These are phyloP conservation scores for Myxozyma sirexii DNA, from an alignment of 805 yeast genomes.

Conservation along the genomic window DNA sequence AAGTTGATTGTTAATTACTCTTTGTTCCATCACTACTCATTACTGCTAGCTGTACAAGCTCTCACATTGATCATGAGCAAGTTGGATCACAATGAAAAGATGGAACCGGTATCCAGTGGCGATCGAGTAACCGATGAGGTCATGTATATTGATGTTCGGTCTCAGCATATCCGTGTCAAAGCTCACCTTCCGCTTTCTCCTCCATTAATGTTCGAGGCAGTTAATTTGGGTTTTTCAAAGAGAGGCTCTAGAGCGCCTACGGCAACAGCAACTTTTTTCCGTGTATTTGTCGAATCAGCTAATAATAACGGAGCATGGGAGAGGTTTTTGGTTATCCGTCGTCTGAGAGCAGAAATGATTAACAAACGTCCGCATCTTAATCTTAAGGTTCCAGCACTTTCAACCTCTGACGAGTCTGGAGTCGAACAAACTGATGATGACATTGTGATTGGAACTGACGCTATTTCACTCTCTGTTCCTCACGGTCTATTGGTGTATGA, in stretches of 20 bases:
- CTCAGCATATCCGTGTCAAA: conserved; percentile 43
- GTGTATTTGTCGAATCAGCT: conserved; percentile 57
- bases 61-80: conserved; percentile 11
- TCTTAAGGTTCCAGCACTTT: neutral
- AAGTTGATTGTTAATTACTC: conserved; percentile 37
- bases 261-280: conserved; percentile 43
- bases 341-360: conserved; percentile 35
- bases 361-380: neutral
- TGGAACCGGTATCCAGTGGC: too few species aligned
- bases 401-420: neutral
- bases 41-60: conserved; percentile 26
- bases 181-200: conserved; percentile 52
- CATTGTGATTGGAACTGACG: conserved; percentile 40
- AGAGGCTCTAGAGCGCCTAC: conserved; percentile 40
- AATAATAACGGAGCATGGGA: conserved; percentile 46
- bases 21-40: conserved; percentile 28
- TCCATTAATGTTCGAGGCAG: conserved; percentile 52
- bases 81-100: neutral
- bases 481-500: conserved; percentile 73
- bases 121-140: neutral
- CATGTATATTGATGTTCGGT: conserved; percentile 38
- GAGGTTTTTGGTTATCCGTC: conserved; percentile 40
- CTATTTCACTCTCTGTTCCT: conserved; percentile 55
- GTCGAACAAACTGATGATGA: conserved; percentile 23
- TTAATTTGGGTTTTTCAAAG: conserved; percentile 41